Evolutionary conservation across 2,329 filamentous ascomycete species (phyloP), one percentile per base, ranked within the genome.

Genomic region (Kalmusia sp.): DNA sequence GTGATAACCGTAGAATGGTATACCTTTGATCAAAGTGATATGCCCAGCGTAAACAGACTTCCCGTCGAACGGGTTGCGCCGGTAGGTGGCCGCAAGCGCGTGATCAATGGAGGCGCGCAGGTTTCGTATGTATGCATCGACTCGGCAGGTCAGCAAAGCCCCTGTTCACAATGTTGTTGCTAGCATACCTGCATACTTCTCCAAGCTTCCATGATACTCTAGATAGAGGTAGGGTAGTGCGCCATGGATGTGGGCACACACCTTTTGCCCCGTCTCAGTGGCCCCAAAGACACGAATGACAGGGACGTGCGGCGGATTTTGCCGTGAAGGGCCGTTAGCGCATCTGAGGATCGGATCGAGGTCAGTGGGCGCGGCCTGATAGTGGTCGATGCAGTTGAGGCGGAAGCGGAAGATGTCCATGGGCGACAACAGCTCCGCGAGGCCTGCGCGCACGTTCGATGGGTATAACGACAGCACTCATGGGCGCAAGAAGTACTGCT

Each of bases 171-270:
- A 9, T 17, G n/a, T 8, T 22, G 22, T 6, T 19, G 21, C 6
- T 17, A 7, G 64, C 84, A 70, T 75, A 93, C 91, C 89, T 71
- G 87, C 83, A 58, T 89, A 83, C 8, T 82, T 79, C 34, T 81
- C 81, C 55, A 95, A 74, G 62, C 83, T 84, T 19, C 90, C 92
- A 41, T 83, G 80, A 72, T 96, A 96, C 72, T 93, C 89, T 51
- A 99, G 81, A 71, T 92, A 98, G n/a, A 98, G 79, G 70, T 99
- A 99, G 1, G 95, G 95, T 66, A 99, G 93, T 19, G 91, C 92
- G 55, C 96, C 95, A 75, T 98, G 95, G 51, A 99, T 86, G 77
- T 99, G 95, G 25, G 91, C 91, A 77, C 95, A 97, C 14, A 97
- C 92, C 70, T 96, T 97, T 76, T 98, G 93, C 0, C 95, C 95